Base-by-base conservation (phyloP, 2,329 filamentous ascomycete genomes). In the Septoria petroselini region DNA sequence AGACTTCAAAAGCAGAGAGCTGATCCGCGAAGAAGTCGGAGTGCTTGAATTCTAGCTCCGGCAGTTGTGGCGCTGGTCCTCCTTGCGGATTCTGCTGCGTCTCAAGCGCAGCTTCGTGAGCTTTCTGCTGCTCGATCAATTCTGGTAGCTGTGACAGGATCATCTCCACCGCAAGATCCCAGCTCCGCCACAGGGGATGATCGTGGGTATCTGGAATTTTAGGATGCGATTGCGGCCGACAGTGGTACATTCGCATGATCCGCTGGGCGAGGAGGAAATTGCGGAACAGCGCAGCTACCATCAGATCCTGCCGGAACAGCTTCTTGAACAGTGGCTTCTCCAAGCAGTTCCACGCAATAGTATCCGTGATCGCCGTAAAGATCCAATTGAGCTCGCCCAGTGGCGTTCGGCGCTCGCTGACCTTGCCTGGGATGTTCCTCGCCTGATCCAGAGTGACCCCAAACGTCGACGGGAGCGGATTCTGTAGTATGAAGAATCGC, bases 351-450 rank as follows among this genome's bases (percentile, higher is more conserved):
- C 93, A 98, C 0, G 93, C 93, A 62, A 98, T 98, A 1, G 91
- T 97, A 67, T 98, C 93, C 0, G 93, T 98, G 58, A 98, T 97
- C 47, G 93, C 93, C 0, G 93, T 98, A 66, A 98, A 97, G 29
- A 98, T 98, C 93, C 93, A 98, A 65, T 98, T 98, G 11, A 98
- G 76, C 71, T 98, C 93, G 55, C 93, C 93, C 27, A 98, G 78
- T 7, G 93, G 93, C 41, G 93, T 97, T 64, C 93, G 80, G 53
- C 93, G 81, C 70, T 98, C 93, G 65, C 95, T 91, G 34, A 97
- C 80, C 55, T 90, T 84, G 27, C 93, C 93, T 2, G 91, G 91
- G 14, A 98, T 85, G 63, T 89, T 88, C 68, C 89, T 86, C 34
- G 91, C 91, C 60, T 91, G 82, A 53, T 93, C 88, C 3, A 91